These are phyloP conservation scores for Zychaea mexicana DNA, from an alignment of 371 early-diverging fungal species.

Conservation along the genomic window DNA sequence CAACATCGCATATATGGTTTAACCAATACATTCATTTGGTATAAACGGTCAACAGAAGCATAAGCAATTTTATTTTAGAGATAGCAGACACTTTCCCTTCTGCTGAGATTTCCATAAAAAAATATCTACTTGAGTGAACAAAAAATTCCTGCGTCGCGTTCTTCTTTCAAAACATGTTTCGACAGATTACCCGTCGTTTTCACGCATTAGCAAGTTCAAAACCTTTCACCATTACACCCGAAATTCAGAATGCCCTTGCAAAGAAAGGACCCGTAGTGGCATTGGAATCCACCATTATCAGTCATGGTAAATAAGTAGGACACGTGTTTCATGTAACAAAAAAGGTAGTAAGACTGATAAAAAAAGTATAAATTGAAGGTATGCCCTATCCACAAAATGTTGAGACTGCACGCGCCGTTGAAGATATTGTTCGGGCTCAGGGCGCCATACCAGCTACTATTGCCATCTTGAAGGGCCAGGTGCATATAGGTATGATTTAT, in stretches of 20 bases:
- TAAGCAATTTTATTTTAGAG: no score
- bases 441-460: constrained; percentile 91
- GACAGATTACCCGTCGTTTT: constrained; percentile 10
- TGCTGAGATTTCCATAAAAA: no score
- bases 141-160: background rate
- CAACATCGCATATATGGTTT: no score
- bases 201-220: constrained; percentile 18
- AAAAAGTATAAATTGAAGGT: constrained; percentile 39
- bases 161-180: background rate
- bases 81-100: no score
- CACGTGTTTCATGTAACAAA: no score
- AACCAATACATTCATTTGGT: no score
- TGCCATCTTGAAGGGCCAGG: constrained; percentile 82
- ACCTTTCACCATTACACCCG: constrained; percentile 29
- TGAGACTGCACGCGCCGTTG: constrained; percentile 80
- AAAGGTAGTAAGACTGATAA: no score
- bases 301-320: constrained; percentile 89
- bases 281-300: constrained; percentile 91
- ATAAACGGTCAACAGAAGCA: no score
- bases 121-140: no score
- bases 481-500: constrained; percentile 68
- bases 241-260: constrained; percentile 63
- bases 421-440: constrained; percentile 68
- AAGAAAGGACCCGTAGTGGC: constrained; percentile 84
- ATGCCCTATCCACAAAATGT: constrained; percentile 95